Conservation (phyloP, 768 basidiomycete genomes). For the Sutorius australiensis region DNA sequence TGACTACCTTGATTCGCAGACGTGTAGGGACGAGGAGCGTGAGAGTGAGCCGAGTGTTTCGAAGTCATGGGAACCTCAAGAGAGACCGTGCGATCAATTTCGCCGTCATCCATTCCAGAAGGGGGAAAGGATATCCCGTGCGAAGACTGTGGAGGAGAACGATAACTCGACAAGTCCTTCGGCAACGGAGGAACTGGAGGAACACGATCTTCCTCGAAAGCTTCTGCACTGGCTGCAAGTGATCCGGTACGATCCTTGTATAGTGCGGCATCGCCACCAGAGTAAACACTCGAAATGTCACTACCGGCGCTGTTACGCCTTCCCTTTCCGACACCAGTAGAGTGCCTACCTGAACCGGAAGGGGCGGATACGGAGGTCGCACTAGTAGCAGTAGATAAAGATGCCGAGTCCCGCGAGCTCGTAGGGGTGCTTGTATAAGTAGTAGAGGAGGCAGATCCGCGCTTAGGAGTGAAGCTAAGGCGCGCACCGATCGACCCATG, state of each 20-base stretch:
- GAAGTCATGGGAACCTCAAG: slow-evolving; percentile 45
- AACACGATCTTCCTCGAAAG: slow-evolving; percentile 60
- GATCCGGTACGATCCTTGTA: slow-evolving; percentile 68
- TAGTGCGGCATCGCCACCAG: slow-evolving; percentile 53
- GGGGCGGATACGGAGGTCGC: slow-evolving; percentile 64
- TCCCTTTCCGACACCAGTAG: slow-evolving; percentile 53
- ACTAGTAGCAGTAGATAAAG: slow-evolving; percentile 74
- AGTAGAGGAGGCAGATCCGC: slow-evolving; percentile 86
- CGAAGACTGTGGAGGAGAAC: slow-evolving; percentile 63
- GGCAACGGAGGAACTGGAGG: slow-evolving; percentile 92
- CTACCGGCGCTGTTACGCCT: slow-evolving; percentile 83
- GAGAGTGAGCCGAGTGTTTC: slow-evolving; percentile 25
- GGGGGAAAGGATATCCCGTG: slow-evolving; percentile 51
- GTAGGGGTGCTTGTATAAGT: slow-evolving; percentile 76
- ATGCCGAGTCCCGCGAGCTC: slow-evolving; percentile 87
- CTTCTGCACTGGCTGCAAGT: slow-evolving; percentile 56
- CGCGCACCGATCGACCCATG: slow-evolving; percentile 51
- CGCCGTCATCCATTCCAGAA: slow-evolving; percentile 42
- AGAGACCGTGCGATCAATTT: slow-evolving; percentile 46
- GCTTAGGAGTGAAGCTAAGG: slow-evolving; percentile 78
- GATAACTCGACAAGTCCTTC: slow-evolving; percentile 80
- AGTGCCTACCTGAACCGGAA: slow-evolving; percentile 68
- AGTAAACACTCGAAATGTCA: slow-evolving; percentile 75
- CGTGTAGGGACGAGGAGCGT: slow-evolving; percentile 38
- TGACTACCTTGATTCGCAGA: slow-evolving; percentile 36